Evolutionary conservation across 352 stramenopile species (phyloP), one percentile per base, ranked within the genome.

Genomic region (Globisporangium parvum): DNA sequence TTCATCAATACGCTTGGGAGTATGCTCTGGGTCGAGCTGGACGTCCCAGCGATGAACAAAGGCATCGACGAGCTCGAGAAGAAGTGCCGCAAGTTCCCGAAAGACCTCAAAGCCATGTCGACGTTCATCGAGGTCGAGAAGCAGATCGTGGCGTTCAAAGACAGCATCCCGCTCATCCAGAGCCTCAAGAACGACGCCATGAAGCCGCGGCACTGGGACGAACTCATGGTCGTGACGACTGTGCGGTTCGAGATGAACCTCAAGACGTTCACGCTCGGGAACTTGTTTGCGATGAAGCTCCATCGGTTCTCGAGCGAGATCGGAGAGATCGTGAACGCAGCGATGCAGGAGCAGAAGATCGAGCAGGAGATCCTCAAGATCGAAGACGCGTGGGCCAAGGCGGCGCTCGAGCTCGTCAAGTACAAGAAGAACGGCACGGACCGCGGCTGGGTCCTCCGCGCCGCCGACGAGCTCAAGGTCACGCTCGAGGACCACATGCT

Each of bases 301-400:
- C 80, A 97, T 53, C 77, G 88, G 3, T 98, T 96, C 51, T 85
- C 79, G 4, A 80, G 56, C 10, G 81, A 96, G 51, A 96, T 98
- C n/a, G 87, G 87, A 10, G 92, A 96, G 46, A 97, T 98, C 53
- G 87, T 98, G 33, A 96, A 96, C 41, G 80, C 89, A 18, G 90
- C 92, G 3, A 94, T 97, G 77, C 88, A 98, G 62, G 92, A 98
- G 69, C 78, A 89, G 55, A 98, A 97, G 58, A 98, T 98, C 41
- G 91, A 98, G 57, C 91, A 96, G 55, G 88, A 97, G 57, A 87
- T 98, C 33, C 35, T 85, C 2, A 96, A 97, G 62, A 96, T 98
- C 47, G 87, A 98, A 61, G 80, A 93, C 47, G 71, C 77, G n/a
- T 98, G 92, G 92, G 65, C 83, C 1, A 94, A 93, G 50, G 89